A percentile compares a stretch with the other conserved stretches of the same genome.
Conservation (phyloP, 495 filamentous ascomycete species). For the Neohortaea acidophila region DNA sequence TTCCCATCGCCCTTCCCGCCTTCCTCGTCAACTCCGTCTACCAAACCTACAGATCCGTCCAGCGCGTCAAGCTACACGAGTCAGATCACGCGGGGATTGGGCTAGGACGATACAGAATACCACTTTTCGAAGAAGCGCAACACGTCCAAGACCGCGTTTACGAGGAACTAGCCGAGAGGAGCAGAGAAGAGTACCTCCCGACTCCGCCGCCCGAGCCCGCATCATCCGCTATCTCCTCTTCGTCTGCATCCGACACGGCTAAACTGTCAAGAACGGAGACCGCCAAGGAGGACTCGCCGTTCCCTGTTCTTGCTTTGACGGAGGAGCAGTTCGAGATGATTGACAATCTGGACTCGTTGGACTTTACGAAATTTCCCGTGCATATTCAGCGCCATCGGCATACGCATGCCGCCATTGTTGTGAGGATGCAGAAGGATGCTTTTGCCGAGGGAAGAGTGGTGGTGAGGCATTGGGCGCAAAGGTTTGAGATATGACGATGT, state of each 20-base stretch:
- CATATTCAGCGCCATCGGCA: conserved; percentile 70
- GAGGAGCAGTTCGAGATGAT: conserved; percentile 73
- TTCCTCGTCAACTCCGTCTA: conserved; percentile 63
- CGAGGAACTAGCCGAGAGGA: conserved; percentile 49
- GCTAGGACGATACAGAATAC: conserved; percentile 54
- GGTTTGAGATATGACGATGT: conserved; percentile 56
- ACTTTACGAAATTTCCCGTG: conserved; percentile 69
- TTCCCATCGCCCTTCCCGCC: conserved; percentile 50
- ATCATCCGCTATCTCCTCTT: conserved; percentile 1
- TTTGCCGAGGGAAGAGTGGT: conserved; percentile 69
- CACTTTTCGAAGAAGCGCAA: conserved; percentile 55
- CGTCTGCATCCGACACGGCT: neutral
- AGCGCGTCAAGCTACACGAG: conserved; percentile 63
- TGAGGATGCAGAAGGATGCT: conserved; percentile 43
- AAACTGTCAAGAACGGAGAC: conserved; percentile 2
- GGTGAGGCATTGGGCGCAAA: conserved; percentile 64
- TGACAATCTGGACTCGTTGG: conserved; percentile 52
- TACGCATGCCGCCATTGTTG: conserved; percentile 81
- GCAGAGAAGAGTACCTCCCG: conserved; percentile 42
- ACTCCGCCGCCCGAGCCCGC: conserved; percentile 24
- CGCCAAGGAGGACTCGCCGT: conserved; percentile 20
- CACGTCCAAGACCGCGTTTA: conserved; percentile 58
- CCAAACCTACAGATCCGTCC: conserved; percentile 54
- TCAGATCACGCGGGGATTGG: conserved; percentile 45
- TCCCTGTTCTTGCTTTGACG: conserved; percentile 62